phyloP scores from a whole-genome alignment of 768 basidiomycete genomes.

The Lentinula edodes region DNA sequence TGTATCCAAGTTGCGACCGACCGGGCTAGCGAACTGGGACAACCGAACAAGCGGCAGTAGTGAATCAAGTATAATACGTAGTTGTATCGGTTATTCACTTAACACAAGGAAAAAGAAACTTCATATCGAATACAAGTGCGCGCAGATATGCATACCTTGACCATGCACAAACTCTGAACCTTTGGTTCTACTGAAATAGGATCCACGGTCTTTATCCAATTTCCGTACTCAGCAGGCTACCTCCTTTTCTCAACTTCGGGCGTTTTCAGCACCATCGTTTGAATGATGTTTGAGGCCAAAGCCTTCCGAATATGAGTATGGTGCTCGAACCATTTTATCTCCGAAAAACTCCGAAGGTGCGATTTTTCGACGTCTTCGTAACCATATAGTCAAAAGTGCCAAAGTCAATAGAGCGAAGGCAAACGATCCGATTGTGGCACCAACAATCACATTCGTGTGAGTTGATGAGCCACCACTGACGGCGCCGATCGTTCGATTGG shows the following conservation, averaged over 20 bases:
- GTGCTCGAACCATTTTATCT: background rate
- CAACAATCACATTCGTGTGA: background rate
- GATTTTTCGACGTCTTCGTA: background rate
- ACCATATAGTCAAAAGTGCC: background rate
- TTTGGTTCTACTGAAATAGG: too few species aligned
- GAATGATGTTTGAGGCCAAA: background rate
- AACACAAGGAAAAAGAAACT: too few species aligned
- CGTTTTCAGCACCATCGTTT: background rate
- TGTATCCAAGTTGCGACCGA: slow-evolving; percentile 93
- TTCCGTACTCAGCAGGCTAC: too few species aligned
- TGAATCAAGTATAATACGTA: too few species aligned
- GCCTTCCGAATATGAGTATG: background rate
- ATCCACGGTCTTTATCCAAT: too few species aligned
- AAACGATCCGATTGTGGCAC: background rate
- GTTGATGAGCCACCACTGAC: background rate
- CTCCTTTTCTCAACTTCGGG: too few species aligned
- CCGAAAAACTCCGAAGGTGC: background rate
- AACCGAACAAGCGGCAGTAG: slow-evolving; percentile 48
- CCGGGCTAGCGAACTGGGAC: slow-evolving; percentile 80
- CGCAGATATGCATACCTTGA: too few species aligned
- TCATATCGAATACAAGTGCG: too few species aligned
- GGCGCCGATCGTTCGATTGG: too few species aligned
- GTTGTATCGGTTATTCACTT: too few species aligned
- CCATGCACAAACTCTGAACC: too few species aligned
- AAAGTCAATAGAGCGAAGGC: background rate